Evolutionary conservation across 768 basidiomycete genomes (phyloP).

Genomic region (Collybiopsis confluens): DNA sequence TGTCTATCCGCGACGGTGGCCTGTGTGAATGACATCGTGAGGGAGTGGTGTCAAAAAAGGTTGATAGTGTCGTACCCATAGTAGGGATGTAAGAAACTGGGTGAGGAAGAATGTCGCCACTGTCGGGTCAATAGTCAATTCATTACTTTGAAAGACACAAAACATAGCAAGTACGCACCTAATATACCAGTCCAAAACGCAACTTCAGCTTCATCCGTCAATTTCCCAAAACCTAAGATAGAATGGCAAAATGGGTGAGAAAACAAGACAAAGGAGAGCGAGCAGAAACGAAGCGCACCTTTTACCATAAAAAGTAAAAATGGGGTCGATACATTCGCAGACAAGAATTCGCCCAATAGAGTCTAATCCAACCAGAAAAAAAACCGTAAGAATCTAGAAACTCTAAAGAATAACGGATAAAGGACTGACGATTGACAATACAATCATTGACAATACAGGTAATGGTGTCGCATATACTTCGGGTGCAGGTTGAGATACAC

Average conservation of each 20-base stretch:
- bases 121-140: slow-evolving; percentile 21
- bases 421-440: slow-evolving; percentile 74
- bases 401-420: neutral
- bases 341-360: slow-evolving; percentile 92
- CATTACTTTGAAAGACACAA: neutral
- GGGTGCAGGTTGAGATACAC: slow-evolving; percentile 55
- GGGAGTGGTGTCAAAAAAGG: slow-evolving; percentile 12
- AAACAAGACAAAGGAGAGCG: too few relatives aligned
- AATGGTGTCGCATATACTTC: slow-evolving; percentile 77
- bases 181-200: slow-evolving; percentile 88
- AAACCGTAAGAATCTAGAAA: slow-evolving; percentile 9
- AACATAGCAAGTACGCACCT: slow-evolving; percentile 37
- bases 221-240: slow-evolving; percentile 69
- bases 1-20: slow-evolving; percentile 93
- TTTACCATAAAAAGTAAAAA: slow-evolving; percentile 95
- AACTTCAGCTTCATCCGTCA: slow-evolving; percentile 76
- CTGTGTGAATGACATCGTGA: slow-evolving; percentile 30
- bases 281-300: too few relatives aligned
- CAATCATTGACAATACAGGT: slow-evolving; percentile 84
- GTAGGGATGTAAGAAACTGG: slow-evolving; percentile 90
- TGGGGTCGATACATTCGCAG: slow-evolving; percentile 88
- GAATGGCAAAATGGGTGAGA: too few relatives aligned
- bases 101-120: slow-evolving; percentile 89
- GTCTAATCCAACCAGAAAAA: too few relatives aligned
- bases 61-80: slow-evolving; percentile 64